Evolutionary conservation across 305 asterid genomes (phyloP).

Genomic region (Ajuga reptans): DNA sequence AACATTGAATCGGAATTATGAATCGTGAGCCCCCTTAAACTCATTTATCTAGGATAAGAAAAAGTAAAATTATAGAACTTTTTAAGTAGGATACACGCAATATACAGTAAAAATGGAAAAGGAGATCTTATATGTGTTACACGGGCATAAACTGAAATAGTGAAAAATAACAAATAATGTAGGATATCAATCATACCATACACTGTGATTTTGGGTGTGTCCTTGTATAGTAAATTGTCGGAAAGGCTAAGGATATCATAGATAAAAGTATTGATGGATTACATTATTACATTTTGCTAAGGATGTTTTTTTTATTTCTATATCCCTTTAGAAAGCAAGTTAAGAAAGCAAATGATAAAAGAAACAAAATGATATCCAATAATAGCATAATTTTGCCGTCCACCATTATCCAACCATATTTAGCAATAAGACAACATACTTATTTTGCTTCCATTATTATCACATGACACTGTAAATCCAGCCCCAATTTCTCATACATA

Average conservation of each 20-base stretch:
- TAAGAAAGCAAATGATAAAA: slow-evolving; percentile 6
- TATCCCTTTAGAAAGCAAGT: background rate
- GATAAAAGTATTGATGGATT: background rate
- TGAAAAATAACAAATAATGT: background rate
- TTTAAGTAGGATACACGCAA: too few relatives aligned
- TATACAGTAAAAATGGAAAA: too few relatives aligned
- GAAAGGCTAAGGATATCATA: background rate
- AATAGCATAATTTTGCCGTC: slow-evolving; percentile 30
- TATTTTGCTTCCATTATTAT: background rate
- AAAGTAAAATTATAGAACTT: too few relatives aligned
- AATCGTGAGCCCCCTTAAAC: too few relatives aligned
- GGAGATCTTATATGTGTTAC: background rate
- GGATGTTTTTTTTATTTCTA: background rate
- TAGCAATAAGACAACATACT: background rate
- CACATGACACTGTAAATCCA: background rate
- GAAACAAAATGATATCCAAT: background rate
- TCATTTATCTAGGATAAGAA: too few relatives aligned
- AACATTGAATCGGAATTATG: too few relatives aligned
- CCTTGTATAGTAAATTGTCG: slow-evolving; percentile 4
- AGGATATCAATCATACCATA: background rate
- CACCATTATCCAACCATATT: slow-evolving; percentile 15
- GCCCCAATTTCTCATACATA: background rate
- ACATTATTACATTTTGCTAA: slow-evolving; percentile 10
- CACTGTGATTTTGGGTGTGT: background rate
- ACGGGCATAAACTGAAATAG: background rate